These are phyloP conservation scores for Solanum piurae DNA, from an alignment of 257 asterid species.

Conservation along the genomic window DNA sequence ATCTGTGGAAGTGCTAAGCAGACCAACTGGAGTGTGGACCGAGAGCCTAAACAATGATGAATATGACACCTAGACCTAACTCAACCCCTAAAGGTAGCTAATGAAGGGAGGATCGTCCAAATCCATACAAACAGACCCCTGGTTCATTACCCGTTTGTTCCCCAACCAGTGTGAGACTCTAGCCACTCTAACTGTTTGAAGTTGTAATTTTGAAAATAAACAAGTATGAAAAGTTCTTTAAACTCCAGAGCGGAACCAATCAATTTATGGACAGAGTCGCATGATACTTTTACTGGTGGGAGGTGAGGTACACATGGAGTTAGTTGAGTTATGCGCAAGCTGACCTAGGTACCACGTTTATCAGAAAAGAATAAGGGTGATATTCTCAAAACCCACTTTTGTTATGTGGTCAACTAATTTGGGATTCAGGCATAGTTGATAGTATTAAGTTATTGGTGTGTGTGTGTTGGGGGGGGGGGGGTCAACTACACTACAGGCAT, in stretches of 20 bases:
- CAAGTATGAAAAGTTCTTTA: background rate
- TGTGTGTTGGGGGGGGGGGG: background rate
- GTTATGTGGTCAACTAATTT: background rate
- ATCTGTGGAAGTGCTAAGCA: background rate
- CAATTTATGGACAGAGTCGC: background rate
- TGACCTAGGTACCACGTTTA: background rate
- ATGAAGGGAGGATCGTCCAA: background rate
- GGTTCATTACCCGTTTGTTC: background rate
- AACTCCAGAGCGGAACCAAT: background rate
- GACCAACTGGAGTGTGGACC: background rate
- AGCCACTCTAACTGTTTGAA: background rate
- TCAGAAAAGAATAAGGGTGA: background rate
- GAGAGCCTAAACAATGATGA: background rate
- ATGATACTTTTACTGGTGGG: background rate
- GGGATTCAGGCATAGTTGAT: background rate
- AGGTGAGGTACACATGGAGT: background rate
- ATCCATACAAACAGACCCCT: background rate
- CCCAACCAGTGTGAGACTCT: background rate
- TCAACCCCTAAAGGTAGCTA: background rate
- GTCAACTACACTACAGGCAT: background rate
- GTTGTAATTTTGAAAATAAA: background rate
- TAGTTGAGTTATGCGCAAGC: background rate
- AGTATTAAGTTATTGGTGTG: background rate
- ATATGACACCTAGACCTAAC: background rate
- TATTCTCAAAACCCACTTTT: background rate